Percentiles rank a stretch among this genome's conserved stretches.
Evolutionary conservation across 805 yeast genomes (phyloP).

Genomic region (Henningerozyma blattae): DNA sequence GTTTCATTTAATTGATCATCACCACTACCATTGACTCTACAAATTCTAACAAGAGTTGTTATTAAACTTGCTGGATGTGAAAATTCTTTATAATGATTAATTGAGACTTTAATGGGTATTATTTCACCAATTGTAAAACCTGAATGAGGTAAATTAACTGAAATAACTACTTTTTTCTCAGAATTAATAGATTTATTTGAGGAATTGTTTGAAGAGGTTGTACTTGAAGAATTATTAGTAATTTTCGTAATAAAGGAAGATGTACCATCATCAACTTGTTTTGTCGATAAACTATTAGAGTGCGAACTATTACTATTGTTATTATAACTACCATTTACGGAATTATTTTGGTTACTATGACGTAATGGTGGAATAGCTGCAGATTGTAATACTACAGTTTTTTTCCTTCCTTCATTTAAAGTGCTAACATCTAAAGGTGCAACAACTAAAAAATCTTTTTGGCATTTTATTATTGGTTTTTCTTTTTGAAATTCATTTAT

Average conservation of each 20-base stretch:
- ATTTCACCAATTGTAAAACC: constrained; percentile 75
- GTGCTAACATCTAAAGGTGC: constrained; percentile 65
- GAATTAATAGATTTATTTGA: constrained; percentile 3
- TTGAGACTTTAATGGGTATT: constrained; percentile 55
- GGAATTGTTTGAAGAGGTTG: background rate
- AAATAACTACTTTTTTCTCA: constrained; percentile 26
- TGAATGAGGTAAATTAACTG: constrained; percentile 39
- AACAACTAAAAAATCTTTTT: constrained; percentile 44
- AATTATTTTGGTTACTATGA: no score
- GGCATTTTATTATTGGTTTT: constrained; percentile 28
- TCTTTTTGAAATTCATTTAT: constrained; percentile 9
- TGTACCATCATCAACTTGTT: constrained; percentile 6
- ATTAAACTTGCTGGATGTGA: constrained; percentile 64
- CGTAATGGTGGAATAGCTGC: no score
- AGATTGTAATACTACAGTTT: constrained; percentile 49
- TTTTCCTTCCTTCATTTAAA: constrained; percentile 56
- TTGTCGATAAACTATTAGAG: background rate
- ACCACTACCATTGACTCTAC: constrained; percentile 47
- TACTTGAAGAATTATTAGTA: constrained; percentile 10
- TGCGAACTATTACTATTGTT: constrained; percentile 10
- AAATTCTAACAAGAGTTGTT: constrained; percentile 67
- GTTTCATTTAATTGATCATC: constrained; percentile 39
- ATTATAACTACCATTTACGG: constrained; percentile 7
- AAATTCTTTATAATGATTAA: constrained; percentile 60
- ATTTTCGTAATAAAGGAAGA: constrained; percentile 15